Percentiles rank a stretch among this genome's conserved stretches.
These are phyloP conservation scores for Penicillium sp. DNA, from an alignment of 2,329 filamentous ascomycete species.

Conservation along the genomic window DNA sequence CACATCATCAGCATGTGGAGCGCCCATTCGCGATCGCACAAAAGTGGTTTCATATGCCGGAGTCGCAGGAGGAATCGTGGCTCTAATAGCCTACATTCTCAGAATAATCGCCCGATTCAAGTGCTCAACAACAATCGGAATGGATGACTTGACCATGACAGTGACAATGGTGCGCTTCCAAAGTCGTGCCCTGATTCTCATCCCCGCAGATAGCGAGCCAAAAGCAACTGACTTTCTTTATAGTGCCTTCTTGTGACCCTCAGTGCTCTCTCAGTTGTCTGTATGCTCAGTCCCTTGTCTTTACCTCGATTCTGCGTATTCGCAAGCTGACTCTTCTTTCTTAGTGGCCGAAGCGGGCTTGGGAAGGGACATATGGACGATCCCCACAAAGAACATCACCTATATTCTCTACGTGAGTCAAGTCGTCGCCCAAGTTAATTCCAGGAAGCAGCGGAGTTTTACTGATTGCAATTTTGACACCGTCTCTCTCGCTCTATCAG, in stretches of 20 bases:
- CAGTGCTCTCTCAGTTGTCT: conserved; percentile 20
- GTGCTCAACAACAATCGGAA: conserved; percentile 31
- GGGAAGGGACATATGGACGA: conserved; percentile 43
- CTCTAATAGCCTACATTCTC: conserved; percentile 29
- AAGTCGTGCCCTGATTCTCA: too few relatives aligned
- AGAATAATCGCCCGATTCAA: conserved; percentile 35
- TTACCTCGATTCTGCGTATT: too few relatives aligned
- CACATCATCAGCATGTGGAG: conserved; percentile 35
- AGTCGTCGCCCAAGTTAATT: not conserved
- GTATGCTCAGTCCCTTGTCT: conserved; percentile 12
- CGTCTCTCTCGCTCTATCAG: conserved; percentile 21
- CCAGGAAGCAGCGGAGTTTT: too few relatives aligned
- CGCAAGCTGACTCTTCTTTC: conserved; percentile 5
- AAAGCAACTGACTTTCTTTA: not conserved
- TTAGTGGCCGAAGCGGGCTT: conserved; percentile 38
- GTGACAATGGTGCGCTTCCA: conserved; percentile 21
- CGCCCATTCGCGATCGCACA: conserved; percentile 33
- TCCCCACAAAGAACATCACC: conserved; percentile 40
- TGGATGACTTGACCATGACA: conserved; percentile 38
- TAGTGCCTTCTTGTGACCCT: conserved; percentile 20
- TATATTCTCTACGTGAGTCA: conserved; percentile 32
- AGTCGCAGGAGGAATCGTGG: conserved; percentile 30
- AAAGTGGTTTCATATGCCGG: conserved; percentile 28
- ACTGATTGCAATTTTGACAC: conserved; percentile 12
- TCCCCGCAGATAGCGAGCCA: not conserved